A percentile compares a stretch with the other conserved stretches of the same genome.
phyloP scores from a whole-genome alignment of 192 early-diverging fungal genomes.

The Endogone sp. region DNA sequence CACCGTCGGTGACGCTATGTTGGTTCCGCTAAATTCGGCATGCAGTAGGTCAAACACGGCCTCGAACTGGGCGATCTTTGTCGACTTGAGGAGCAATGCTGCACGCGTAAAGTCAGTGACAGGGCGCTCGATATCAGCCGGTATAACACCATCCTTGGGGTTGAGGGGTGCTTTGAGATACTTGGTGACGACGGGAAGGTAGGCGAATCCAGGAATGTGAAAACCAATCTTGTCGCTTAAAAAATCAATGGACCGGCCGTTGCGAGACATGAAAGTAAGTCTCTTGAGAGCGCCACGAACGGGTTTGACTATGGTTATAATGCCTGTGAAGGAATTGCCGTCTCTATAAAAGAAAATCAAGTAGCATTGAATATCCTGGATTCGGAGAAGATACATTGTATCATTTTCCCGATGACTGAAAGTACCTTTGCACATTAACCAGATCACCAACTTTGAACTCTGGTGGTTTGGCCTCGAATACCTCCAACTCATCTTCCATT shows the following conservation, averaged over 20 bases:
- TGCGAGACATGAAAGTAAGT: slow-evolving; percentile 12
- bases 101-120: slow-evolving; percentile 27
- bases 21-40: background rate
- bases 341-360: slow-evolving; percentile 2
- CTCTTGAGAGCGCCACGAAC: slow-evolving; percentile 20
- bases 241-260: slow-evolving; percentile 6
- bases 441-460: no score
- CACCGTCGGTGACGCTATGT: no score
- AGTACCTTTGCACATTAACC: no score
- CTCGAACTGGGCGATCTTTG: slow-evolving; percentile 28
- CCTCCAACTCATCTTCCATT: background rate
- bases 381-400: no score
- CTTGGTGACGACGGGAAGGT: slow-evolving; percentile 4
- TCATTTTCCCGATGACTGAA: no score
- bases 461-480: no score
- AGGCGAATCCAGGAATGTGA: slow-evolving; percentile 31
- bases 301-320: slow-evolving; percentile 14
- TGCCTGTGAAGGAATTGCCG: slow-evolving; percentile 21
- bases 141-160: slow-evolving; percentile 6
- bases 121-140: slow-evolving; percentile 8
- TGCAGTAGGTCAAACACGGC: slow-evolving; percentile 9
- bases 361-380: background rate
- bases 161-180: background rate
- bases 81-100: slow-evolving; percentile 27
- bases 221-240: slow-evolving; percentile 43